Base-by-base conservation (phyloP, 257 asterid species). In the Primulina tabacum region DNA sequence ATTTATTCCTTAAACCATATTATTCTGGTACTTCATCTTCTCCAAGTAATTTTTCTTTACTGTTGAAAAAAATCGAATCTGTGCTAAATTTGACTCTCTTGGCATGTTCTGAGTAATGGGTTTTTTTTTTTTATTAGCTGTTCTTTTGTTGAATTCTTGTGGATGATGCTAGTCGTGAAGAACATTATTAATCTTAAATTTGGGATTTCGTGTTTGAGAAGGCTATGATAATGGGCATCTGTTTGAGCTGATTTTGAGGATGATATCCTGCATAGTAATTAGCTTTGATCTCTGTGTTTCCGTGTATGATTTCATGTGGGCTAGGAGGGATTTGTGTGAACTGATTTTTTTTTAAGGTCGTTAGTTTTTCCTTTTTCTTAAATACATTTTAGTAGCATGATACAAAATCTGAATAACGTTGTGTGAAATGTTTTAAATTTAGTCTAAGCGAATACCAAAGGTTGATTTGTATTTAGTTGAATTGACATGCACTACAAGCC, bases 201-300 rank as follows among this genome's bases (percentile, higher is more conserved):
- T 50, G 68, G 26, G 50, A 50, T 72, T 66, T 67, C 11, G 35
- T 33, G 53, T 32, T 35, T 38, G 50, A 14, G 4, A 11, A 18
- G 0, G 20, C 1, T 5, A 16, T 47, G 43, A 6, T n/a, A 10
- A 26, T 60, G 52, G 32, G 37, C 62, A 24, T 21, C 52, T n/a
- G 20, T 50, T 63, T 33, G 56, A 33, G 20, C 14, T 64, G 57
- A 63, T 28, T 35, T 57, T 12, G 62, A 18, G 70, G 20, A 37
- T 75, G 53, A 60, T 71, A 52, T 33, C 40, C 29, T 76, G 30
- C 59, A 34, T 73, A 21, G 58, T 43, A 14, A n/a, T 58, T 55
- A n/a, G 67, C 21, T 29, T 2, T 0, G 14, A 50, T 71, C 56
- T 52, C 50, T 29, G 17, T 38, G 18, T 9, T 65, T 56, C 57